Evolutionary conservation across 805 yeast genomes (phyloP).

Genomic region (Komagataella phaffii): DNA sequence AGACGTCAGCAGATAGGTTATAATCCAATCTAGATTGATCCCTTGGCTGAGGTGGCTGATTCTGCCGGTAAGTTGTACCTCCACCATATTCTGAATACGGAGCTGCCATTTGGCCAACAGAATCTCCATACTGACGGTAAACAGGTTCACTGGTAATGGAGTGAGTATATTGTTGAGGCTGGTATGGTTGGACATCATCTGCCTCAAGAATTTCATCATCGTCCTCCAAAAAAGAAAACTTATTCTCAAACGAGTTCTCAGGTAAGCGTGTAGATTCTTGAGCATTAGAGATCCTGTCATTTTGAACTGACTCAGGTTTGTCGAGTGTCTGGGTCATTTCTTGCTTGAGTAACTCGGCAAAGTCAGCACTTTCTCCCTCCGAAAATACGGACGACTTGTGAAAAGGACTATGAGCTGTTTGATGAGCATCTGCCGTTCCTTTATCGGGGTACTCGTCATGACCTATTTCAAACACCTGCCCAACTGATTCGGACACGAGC

Average conservation of each 20-base stretch:
- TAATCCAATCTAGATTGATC: neutral
- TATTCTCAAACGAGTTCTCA: slow-evolving; percentile 17
- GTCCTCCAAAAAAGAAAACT: slow-evolving; percentile 25
- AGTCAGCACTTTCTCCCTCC: neutral
- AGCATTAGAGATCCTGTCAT: neutral
- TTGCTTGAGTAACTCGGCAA: neutral
- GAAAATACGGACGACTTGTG: neutral
- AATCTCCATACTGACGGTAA: neutral
- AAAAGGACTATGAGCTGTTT: neutral
- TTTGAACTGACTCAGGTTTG: neutral
- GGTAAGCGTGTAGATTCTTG: slow-evolving; percentile 6
- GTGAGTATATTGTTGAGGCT: neutral
- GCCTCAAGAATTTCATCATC: slow-evolving; percentile 28
- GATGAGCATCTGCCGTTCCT: neutral
- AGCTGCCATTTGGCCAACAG: neutral
- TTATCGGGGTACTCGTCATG: neutral
- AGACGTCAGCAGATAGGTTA: neutral
- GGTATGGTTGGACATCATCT: slow-evolving; percentile 7
- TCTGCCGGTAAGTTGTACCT: neutral
- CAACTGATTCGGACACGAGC: neutral
- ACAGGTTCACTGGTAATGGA: neutral
- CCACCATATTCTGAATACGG: neutral
- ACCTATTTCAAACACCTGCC: neutral
- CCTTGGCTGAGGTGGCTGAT: neutral
- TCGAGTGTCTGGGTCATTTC: neutral